Conservation (phyloP, 805 yeast genomes). For the Maudiozyma saulgeensis region DNA sequence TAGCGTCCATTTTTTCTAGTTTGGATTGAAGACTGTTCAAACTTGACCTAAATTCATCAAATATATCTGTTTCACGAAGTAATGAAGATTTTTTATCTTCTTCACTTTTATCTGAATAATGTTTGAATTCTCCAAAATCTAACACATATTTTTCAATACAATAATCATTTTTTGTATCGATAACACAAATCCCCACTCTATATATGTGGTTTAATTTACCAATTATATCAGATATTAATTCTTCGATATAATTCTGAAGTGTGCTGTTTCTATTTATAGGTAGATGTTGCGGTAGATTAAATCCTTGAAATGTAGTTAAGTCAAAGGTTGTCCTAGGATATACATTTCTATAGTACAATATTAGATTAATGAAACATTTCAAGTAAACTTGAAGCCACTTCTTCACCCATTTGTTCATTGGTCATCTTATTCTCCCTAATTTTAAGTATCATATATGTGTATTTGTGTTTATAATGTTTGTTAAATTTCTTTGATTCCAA, state of each 20-base stretch:
- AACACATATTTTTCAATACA: slow-evolving; percentile 24
- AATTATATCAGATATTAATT: slow-evolving; percentile 22
- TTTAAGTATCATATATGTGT: no score
- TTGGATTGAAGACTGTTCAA: slow-evolving; percentile 20
- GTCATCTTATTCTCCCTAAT: not conserved
- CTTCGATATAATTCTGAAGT: slow-evolving; percentile 32
- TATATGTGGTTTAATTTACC: slow-evolving; percentile 17
- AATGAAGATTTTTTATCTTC: slow-evolving; percentile 4
- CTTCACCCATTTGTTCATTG: slow-evolving; percentile 17
- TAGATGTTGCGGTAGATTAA: slow-evolving; percentile 32
- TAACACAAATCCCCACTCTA: slow-evolving; percentile 17
- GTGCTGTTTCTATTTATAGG: slow-evolving; percentile 40
- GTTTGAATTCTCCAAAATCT: slow-evolving; percentile 27
- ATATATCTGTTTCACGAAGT: slow-evolving; percentile 20
- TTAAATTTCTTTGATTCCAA: no score
- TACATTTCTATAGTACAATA: slow-evolving; percentile 29
- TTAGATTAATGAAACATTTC: slow-evolving; percentile 31
- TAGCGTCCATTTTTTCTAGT: slow-evolving; percentile 16
- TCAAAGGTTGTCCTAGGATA: slow-evolving; percentile 32
- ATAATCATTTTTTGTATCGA: slow-evolving; percentile 12
- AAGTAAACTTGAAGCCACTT: slow-evolving; percentile 28
- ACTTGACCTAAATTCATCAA: slow-evolving; percentile 27
- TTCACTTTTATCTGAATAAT: slow-evolving; percentile 6
- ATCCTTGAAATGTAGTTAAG: slow-evolving; percentile 31
- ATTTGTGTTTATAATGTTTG: no score